Evolutionary conservation across 2,329 filamentous ascomycete species (phyloP), one percentile per base, ranked within the genome.

Genomic region (Fusarium metavorans): DNA sequence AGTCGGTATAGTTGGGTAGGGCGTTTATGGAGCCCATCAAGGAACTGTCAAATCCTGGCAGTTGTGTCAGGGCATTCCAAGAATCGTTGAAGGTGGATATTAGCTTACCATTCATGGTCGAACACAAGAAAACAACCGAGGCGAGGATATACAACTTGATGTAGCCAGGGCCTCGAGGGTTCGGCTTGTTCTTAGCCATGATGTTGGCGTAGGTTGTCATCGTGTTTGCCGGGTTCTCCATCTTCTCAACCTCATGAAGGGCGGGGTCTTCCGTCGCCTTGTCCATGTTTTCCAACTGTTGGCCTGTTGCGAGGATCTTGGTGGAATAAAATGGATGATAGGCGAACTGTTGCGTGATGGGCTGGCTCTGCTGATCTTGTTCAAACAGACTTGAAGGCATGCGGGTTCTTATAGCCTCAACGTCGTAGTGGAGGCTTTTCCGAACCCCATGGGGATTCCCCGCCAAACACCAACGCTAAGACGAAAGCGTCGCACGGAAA

Each of bases 11-110:
- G 60, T 84, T 83, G 1, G 82, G 82, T 37, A 86, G 76, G 13
- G 83, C 83, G 74, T 86, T 86, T 61, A 87, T 85, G 30, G 83
- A 85, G 23, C 83, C 82, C 84, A 86, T 85, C 5, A 86, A 74
- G 7, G 81, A 82, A 50, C 82, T 80, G 59, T 85, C 84, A 50
- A 83, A 85, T 2, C 84, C 83, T 84, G 52, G 10, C 6, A 5
- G 52, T 39, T 34, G n/a, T 37, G 8, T 37, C 13, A 27, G n/a
- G 25, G 7, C 10, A 14, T 16, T 37, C 3, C 16, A 11, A 25
- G 13, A 8, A 30, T 30, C 11, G 5, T 23, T n/a, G 11, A 14
- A 16, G 2, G 11, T 5, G 10, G 16, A 30, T 45, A 23, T 23
- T 11, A 45, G 6, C 76, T 70, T 66, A 82, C 83, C 82, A 58